Evolutionary conservation across 139 green algal species (phyloP).

Genomic region (Dunaliella primolecta): DNA sequence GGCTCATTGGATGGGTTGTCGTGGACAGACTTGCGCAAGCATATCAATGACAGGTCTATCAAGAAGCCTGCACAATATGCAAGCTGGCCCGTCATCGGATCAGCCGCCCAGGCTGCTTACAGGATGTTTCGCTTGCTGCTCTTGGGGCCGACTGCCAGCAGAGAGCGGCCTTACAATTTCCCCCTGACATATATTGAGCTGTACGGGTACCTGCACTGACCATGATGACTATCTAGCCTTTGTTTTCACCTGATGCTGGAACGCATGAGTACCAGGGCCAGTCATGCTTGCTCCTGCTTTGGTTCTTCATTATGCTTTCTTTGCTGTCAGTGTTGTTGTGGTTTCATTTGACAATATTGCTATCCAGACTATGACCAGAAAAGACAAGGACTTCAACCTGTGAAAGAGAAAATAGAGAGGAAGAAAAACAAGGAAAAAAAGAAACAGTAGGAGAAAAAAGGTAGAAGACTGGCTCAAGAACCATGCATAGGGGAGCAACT

Average conservation of each 20-base stretch:
- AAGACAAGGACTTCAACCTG: too few species aligned
- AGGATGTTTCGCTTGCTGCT: conserved; percentile 72
- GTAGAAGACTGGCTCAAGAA: too few species aligned
- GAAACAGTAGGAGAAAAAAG: too few species aligned
- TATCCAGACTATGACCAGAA: too few species aligned
- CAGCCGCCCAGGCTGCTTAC: conserved; percentile 58
- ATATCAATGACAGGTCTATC: conserved; percentile 64
- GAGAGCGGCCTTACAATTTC: conserved; percentile 48
- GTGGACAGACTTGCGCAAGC: conserved; percentile 67
- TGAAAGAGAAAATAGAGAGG: too few species aligned
- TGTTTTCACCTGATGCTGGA: too few species aligned
- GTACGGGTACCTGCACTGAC: conserved; percentile 68
- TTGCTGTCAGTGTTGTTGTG: too few species aligned
- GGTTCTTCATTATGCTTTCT: not conserved
- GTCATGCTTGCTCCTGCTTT: not conserved
- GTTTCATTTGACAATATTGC: too few species aligned
- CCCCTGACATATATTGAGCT: conserved; percentile 73
- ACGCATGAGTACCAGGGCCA: too few species aligned
- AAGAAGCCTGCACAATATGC: conserved; percentile 67
- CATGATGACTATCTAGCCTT: too few species aligned
- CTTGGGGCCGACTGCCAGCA: conserved; percentile 32
- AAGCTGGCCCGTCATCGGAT: conserved; percentile 73
- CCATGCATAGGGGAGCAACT: too few species aligned
- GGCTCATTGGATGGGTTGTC: conserved; percentile 60
- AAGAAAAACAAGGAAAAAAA: too few species aligned